A percentile compares a stretch with the other conserved stretches of the same genome.
These are phyloP conservation scores for Xylariomycetidae sp. DNA, from an alignment of 2,329 filamentous ascomycete species.

Conservation along the genomic window DNA sequence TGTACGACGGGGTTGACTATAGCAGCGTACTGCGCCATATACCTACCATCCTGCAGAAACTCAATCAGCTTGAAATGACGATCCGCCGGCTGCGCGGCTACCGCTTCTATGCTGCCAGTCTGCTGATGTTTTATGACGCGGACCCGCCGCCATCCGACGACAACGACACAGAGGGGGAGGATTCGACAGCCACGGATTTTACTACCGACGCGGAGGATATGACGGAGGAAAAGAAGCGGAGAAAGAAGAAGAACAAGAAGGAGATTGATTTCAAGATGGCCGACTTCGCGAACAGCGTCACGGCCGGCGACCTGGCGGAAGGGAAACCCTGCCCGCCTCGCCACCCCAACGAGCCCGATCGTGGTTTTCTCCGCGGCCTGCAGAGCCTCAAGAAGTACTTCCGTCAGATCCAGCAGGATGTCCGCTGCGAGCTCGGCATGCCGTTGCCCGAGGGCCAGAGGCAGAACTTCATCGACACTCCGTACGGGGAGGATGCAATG, in stretches of 20 bases:
- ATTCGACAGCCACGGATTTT: slow-evolving; percentile 54
- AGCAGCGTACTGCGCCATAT: slow-evolving; percentile 80
- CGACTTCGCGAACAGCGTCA: slow-evolving; percentile 97
- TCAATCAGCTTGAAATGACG: slow-evolving; percentile 76
- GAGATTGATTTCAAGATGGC: slow-evolving; percentile 93
- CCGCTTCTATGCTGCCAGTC: slow-evolving; percentile 89
- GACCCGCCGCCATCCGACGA: slow-evolving; percentile 53
- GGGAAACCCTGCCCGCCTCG: slow-evolving; percentile 70
- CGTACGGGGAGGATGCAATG: no score
- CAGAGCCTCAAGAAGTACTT: slow-evolving; percentile 78
- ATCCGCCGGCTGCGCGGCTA: slow-evolving; percentile 76
- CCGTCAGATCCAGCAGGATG: slow-evolving; percentile 75
- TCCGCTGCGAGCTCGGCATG: slow-evolving; percentile 49
- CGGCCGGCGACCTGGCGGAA: slow-evolving; percentile 66
- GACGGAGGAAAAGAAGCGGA: slow-evolving; percentile 31
- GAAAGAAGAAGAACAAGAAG: slow-evolving; percentile 45
- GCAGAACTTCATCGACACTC: no score
- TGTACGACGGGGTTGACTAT: slow-evolving; percentile 83
- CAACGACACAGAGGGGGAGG: slow-evolving; percentile 46
- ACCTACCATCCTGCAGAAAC: slow-evolving; percentile 77
- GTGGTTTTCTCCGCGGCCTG: slow-evolving; percentile 82
- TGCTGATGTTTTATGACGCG: slow-evolving; percentile 96
- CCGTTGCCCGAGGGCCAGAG: no score
- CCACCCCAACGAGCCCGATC: slow-evolving; percentile 74
- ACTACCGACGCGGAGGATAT: slow-evolving; percentile 53